A percentile compares a stretch with the other conserved stretches of the same genome.
These are phyloP conservation scores for Vickermania ingenoplastis DNA, from an alignment of 208 protist genomes.

Conservation along the genomic window DNA sequence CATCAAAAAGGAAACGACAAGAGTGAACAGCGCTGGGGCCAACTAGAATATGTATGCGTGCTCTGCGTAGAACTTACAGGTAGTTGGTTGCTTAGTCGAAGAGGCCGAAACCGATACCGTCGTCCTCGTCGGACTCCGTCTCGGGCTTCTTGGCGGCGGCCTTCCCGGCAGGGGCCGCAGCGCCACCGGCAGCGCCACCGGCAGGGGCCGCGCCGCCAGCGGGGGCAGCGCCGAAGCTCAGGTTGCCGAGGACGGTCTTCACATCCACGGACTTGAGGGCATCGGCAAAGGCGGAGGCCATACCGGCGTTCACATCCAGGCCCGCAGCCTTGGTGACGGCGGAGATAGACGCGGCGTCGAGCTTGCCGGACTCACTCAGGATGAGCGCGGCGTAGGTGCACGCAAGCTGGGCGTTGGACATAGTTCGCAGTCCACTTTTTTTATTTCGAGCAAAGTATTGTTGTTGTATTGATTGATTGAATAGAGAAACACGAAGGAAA, in stretches of 20 bases:
- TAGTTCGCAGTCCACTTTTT: conserved; percentile 7
- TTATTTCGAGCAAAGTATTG: neutral
- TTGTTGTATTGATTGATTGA: neutral
- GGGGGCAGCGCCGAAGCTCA: conserved; percentile 48
- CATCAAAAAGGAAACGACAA: too few relatives aligned
- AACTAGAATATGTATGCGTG: too few relatives aligned
- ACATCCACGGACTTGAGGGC: conserved; percentile 51
- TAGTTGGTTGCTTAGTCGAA: conserved; percentile 80
- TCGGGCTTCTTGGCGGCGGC: conserved; percentile 38
- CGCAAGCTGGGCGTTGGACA: conserved; percentile 78
- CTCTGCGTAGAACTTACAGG: too few relatives aligned
- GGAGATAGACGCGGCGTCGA: conserved; percentile 50
- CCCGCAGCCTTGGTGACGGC: conserved; percentile 72
- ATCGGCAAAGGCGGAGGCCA: conserved; percentile 59
- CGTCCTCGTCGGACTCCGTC: conserved; percentile 71
- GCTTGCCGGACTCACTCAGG: conserved; percentile 85
- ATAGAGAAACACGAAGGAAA: conserved; percentile 5
- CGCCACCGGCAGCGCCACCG: conserved; percentile 22
- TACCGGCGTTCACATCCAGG: conserved; percentile 58
- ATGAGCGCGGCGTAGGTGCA: conserved; percentile 93
- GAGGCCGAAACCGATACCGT: conserved; percentile 84
- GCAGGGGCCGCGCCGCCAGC: conserved; percentile 29
- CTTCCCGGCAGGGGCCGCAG: conserved; percentile 31
- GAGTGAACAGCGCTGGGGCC: too few relatives aligned
- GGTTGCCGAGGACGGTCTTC: conserved; percentile 47